Evolutionary conservation across 2,329 filamentous ascomycete genomes (phyloP), one percentile per base, ranked within the genome.

Genomic region (Fusarium sp.): DNA sequence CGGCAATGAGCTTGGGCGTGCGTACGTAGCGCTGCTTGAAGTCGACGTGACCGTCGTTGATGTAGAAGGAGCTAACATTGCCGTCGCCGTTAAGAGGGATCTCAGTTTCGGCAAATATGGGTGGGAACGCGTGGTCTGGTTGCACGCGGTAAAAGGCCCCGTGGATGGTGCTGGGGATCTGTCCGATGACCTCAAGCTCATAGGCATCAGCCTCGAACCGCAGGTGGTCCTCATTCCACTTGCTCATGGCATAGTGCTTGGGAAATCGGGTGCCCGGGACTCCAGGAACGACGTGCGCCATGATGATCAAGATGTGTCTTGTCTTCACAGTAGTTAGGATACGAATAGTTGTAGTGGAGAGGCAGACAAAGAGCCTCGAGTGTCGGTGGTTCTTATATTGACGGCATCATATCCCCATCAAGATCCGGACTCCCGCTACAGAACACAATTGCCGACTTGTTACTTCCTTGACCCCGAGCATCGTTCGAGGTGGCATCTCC

Each of bases 21-120:
- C 52, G 58, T 22, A 67, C 65, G 48, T 67, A 67, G 33, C 65
- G 65, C 16, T 67, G 65, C 65, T 67, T 67, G 50, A 67, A 67
- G 65, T 67, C 65, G 13, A 67, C 59, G 20, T 67, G 65, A 1
- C 65, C 65, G 16, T 67, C 50, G 58, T 67, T 67, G 37, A 67
- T 67, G 50, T 37, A 37, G 50, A 67, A 67, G 13, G 65, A 67
- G 58, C 58, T 63, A 31, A 67, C 65, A 7, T 63, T 63, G 6
- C 65, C 65, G 29, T 67, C 65, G 22, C 65, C 65, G 16, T 67
- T 67, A 29, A 67, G 50, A n/a, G 65, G 58, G 37, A 67, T 63
- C 14, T 67, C 65, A n/a, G 58, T 67, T 20, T 67, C 59, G 6
- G 65, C 58, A 57, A 67, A 63, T 31, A 67, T 37, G 31, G 65